Evolutionary conservation across 306 rosid genomes (phyloP), one percentile per base, ranked within the genome.

Genomic region (Medicago ruthenica): DNA sequence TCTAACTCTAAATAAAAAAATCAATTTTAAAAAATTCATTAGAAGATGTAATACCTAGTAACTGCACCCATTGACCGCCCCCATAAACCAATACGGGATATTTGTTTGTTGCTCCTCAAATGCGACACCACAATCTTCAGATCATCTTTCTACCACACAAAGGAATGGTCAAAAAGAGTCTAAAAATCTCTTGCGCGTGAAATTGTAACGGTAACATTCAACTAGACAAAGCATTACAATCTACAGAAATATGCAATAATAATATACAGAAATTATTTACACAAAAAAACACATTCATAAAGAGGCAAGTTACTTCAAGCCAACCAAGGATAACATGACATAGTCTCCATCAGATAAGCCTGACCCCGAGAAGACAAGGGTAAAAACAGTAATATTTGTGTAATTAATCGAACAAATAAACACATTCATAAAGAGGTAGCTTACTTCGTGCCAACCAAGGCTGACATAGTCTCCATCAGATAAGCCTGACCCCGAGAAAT

Each of bases 371-470:
- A 92, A 95, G 86, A 92, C 99, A 60, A 92, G 92, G 42, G 96
- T 85, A 80, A 95, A 95, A 83, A 92, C 91, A 41, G 97, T 90
- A 79, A 95, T 90, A 79, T 90, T 86, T 80, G 93, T 34, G 31
- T 27, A 54, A 17, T 7, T 54, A 74, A 34, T 71, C 40, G 31
- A 67, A 68, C 15, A 63, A 45, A 47, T 53, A 34, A 45, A 57
- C 47, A 55, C 78, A 73, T 74, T 48, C 67, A 75, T 55, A 81
- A 70, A 58, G 74, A 72, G 62, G 67, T 50, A 76, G 67, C 83
- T 73, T 83, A 94, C 98, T 88, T 95, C 99, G 81, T 95, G 99
- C 99, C 99, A 95, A 83, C 99, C 99, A 81, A 95, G 99, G 87
- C 97, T 95, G 81, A 95, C 99, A 73, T 89, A 90, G 71, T 95